These are phyloP conservation scores for Aureobasidium namibiae DNA, from an alignment of 2,329 filamentous ascomycete genomes.

Conservation along the genomic window DNA sequence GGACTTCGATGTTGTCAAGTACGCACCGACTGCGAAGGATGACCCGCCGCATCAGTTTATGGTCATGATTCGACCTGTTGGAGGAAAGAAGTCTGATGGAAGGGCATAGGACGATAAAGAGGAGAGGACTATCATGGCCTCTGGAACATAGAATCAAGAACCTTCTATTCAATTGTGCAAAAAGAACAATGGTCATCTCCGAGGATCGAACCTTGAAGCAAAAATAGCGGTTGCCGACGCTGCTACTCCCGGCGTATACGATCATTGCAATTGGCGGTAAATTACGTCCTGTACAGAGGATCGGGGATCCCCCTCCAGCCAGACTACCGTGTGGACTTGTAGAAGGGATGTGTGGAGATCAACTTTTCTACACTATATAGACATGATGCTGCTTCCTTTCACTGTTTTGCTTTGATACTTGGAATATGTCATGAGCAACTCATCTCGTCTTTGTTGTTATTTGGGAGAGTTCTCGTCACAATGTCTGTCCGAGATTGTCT, in stretches of 20 bases:
- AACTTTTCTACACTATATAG: not conserved
- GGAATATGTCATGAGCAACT: not conserved
- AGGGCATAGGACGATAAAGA: not conserved
- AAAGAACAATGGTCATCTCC: not conserved
- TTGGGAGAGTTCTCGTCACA: too few relatives aligned
- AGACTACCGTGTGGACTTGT: not conserved
- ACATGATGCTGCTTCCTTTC: not conserved
- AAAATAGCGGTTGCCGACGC: not conserved
- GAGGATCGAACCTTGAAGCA: not conserved
- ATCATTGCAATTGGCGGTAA: not conserved
- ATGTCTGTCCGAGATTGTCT: too few relatives aligned
- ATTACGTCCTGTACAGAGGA: not conserved
- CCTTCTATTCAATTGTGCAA: too few relatives aligned
- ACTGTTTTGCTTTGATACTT: not conserved
- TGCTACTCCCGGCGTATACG: not conserved
- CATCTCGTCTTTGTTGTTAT: too few relatives aligned
- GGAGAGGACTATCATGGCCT: too few relatives aligned
- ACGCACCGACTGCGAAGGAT: not conserved
- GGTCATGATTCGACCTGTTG: not conserved
- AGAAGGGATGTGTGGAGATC: not conserved
- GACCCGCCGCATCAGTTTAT: constrained; percentile 15
- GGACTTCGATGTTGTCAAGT: constrained; percentile 17
- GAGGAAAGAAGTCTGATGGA: not conserved
- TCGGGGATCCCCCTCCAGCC: not conserved
- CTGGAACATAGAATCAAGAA: too few relatives aligned